phyloP scores from a whole-genome alignment of 208 protist species.

The Naegleria gruberi region DNA sequence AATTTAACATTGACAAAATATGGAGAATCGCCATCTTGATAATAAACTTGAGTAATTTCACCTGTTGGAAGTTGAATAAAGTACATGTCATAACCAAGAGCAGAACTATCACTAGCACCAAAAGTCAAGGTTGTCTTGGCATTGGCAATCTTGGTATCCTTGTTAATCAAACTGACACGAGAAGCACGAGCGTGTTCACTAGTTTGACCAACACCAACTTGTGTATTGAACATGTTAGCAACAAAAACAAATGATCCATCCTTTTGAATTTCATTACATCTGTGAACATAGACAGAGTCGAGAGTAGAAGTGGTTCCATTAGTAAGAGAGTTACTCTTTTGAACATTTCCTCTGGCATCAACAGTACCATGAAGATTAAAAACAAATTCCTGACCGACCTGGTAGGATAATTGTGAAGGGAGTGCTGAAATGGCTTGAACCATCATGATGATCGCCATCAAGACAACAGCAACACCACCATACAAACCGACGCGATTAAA shows the following conservation, averaged over 20 bases:
- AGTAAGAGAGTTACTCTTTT: not conserved
- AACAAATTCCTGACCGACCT: slow-evolving; percentile 14
- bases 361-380: not conserved
- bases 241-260: slow-evolving; percentile 24
- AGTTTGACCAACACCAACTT: slow-evolving; percentile 30
- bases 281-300: slow-evolving; percentile 20
- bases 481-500: no score
- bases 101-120: not conserved
- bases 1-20: slow-evolving; percentile 37
- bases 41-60: slow-evolving; percentile 34
- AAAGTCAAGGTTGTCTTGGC: not conserved
- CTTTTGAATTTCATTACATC: slow-evolving; percentile 32
- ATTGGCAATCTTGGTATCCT: not conserved
- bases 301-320: slow-evolving; percentile 22
- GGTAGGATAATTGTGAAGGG: slow-evolving; percentile 1
- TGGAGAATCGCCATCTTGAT: slow-evolving; percentile 22
- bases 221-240: slow-evolving; percentile 40
- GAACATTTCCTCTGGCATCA: slow-evolving; percentile 21
- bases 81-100: slow-evolving; percentile 38
- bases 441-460: not conserved
- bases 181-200: not conserved
- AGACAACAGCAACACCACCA: no score
- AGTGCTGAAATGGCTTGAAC: not conserved
- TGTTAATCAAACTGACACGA: no score
- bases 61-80: slow-evolving; percentile 33